A percentile compares a stretch with the other conserved stretches of the same genome.
Evolutionary conservation across 1,284 basidiomycete species (phyloP).

Genomic region (Omphalotus olearius): DNA sequence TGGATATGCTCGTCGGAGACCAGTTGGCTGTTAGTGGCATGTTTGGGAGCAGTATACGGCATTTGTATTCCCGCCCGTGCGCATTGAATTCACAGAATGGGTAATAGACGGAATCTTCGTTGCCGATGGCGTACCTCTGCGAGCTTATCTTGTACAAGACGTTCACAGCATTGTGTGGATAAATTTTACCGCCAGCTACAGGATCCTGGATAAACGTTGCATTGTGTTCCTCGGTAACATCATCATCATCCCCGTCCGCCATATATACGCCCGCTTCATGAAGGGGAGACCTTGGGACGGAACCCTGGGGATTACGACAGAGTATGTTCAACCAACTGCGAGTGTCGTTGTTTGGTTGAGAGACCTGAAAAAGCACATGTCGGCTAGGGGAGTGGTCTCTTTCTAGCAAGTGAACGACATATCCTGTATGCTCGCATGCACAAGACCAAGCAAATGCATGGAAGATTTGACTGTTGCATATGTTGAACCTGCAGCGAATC

Average conservation of each 20-base stretch:
- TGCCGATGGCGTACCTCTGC: neutral
- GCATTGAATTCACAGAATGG: constrained; percentile 40
- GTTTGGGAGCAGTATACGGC: constrained; percentile 45
- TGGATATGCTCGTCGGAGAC: constrained; percentile 42
- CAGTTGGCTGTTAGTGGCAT: constrained; percentile 35
- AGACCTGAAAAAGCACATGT: constrained; percentile 37
- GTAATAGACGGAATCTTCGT: constrained; percentile 15
- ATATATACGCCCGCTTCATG: constrained; percentile 35
- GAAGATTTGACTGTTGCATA: constrained; percentile 57
- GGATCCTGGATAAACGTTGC: constrained; percentile 47
- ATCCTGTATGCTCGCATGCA: constrained; percentile 40
- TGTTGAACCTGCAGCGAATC: constrained; percentile 46
- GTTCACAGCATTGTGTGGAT: constrained; percentile 46
- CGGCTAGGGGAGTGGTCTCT: constrained; percentile 51
- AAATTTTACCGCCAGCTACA: constrained; percentile 52
- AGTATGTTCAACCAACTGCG: constrained; percentile 45
- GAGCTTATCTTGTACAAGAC: constrained; percentile 51
- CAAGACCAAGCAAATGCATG: constrained; percentile 48
- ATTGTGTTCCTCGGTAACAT: constrained; percentile 19
- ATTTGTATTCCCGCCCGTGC: constrained; percentile 31
- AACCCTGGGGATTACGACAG: constrained; percentile 31
- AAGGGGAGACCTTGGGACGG: constrained; percentile 42
- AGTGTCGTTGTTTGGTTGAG: constrained; percentile 29
- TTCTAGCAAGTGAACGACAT: constrained; percentile 63
- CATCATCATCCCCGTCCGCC: constrained; percentile 44